These are phyloP conservation scores for Rosa lucieae DNA, from an alignment of 306 rosid genomes.

Conservation along the genomic window DNA sequence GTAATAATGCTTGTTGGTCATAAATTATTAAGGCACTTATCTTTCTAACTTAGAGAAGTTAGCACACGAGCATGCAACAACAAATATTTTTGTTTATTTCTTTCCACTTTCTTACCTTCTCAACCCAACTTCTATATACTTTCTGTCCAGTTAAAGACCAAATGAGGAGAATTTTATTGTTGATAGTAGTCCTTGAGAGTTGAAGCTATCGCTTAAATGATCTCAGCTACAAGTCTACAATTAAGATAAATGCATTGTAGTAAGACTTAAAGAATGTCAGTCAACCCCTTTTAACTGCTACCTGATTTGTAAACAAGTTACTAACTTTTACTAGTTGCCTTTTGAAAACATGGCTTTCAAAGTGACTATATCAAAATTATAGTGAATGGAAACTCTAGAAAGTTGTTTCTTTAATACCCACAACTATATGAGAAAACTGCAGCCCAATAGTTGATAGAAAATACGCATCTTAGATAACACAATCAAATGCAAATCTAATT, in stretches of 20 bases:
- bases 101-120: not conserved
- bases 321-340: not conserved
- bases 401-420: not conserved
- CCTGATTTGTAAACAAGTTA: not conserved
- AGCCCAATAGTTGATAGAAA: not conserved
- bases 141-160: not conserved
- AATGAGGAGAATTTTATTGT: not conserved
- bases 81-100: not conserved
- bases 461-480: not conserved
- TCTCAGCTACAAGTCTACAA: not conserved
- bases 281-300: not conserved
- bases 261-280: not conserved
- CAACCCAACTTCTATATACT: not conserved
- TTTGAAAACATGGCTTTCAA: not conserved
- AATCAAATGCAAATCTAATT: not conserved
- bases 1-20: not conserved
- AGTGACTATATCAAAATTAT: not conserved
- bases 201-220: not conserved
- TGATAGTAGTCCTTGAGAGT: not conserved
- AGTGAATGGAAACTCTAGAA: not conserved
- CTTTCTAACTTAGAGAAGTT: not conserved
- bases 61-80: not conserved
- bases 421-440: not conserved
- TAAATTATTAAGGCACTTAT: not conserved
- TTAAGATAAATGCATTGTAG: not conserved